Conservation (phyloP, 768 basidiomycete genomes). For the Strobilomyces dryophilus region DNA sequence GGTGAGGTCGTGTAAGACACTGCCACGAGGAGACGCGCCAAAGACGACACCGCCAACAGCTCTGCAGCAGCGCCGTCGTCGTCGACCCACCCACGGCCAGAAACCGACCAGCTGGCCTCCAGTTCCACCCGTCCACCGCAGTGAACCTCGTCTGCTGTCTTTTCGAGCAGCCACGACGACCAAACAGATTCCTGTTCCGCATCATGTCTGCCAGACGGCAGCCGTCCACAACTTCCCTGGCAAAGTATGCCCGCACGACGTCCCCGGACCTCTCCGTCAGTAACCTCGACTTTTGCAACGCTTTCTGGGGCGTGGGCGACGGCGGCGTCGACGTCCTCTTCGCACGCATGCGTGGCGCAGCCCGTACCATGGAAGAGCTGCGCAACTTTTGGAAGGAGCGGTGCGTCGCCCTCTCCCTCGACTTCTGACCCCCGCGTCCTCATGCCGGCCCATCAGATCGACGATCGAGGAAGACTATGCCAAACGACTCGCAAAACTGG, state of each 20-base stretch:
- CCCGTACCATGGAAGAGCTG: slow-evolving; percentile 85
- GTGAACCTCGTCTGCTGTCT: slow-evolving; percentile 19
- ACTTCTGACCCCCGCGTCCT: background rate
- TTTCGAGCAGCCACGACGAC: slow-evolving; percentile 13
- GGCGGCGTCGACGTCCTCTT: slow-evolving; percentile 89
- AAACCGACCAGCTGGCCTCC: background rate
- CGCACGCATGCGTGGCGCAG: slow-evolving; percentile 82
- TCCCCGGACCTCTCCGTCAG: slow-evolving; percentile 43
- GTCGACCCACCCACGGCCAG: background rate
- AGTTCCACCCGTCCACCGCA: background rate
- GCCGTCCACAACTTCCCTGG: slow-evolving; percentile 77
- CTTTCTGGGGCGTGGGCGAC: slow-evolving; percentile 90
- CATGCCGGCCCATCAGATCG: slow-evolving; percentile 46
- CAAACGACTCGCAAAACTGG: slow-evolving; percentile 73
- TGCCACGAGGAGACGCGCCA: slow-evolving; percentile 15
- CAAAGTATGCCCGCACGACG: slow-evolving; percentile 57
- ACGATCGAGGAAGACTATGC: slow-evolving; percentile 95
- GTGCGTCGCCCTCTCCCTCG: slow-evolving; percentile 40
- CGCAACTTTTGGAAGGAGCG: slow-evolving; percentile 90
- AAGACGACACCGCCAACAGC: slow-evolving; percentile 6
- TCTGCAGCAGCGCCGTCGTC: background rate
- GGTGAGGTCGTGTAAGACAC: slow-evolving; percentile 1
- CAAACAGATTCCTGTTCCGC: slow-evolving; percentile 8
- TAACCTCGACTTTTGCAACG: slow-evolving; percentile 89
- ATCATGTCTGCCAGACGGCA: slow-evolving; percentile 73